Evolutionary conservation across 345 rosid genomes (phyloP), one percentile per base, ranked within the genome.

Genomic region (Lumnitzera racemosa): DNA sequence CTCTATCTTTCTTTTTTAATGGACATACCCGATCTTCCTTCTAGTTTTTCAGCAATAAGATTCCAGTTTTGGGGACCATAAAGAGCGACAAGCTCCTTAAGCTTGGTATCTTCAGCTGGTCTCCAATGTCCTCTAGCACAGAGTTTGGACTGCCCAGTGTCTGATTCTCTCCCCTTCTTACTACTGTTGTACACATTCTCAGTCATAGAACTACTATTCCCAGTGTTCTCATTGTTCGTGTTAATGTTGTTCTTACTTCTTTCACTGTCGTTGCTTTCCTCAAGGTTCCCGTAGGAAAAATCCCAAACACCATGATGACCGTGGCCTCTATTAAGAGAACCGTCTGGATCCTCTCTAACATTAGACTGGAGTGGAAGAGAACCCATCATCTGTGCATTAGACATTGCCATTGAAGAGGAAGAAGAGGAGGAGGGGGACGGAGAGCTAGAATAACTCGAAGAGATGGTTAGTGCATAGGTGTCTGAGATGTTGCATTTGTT

Each of bases 41-140:
- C 78, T 14, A 95, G 76, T 73, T 90, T 90, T 64, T 90, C 92
- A 46, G 99, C 97, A 52, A 95, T 95, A 55, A 90, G 88, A 77
- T 95, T 95, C 99, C 97, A 95, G 68, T 95, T 95, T 69, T 90
- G 97, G 57, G 99, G 99, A 57, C 97, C 99, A 68, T 86, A 90
- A 50, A 83, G 79, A 27, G 90, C 83, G 13, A 95, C 97, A 66
- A 95, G 95, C 71, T 95, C 92, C 72, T 80, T 90, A 58, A 95
- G 97, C 73, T 85, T 90, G 51, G 73, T 52, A 78, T 95, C 99
- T 76, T 95, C 99, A 10, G 91, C 89, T 46, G 97, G 95, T 67
- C 92, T 79, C 99, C 99, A 95, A 56, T 95, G 99, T 31, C 99
- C 97, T 62, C 99, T 86, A 1, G 96, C 81, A 52, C 95, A 94